Conservation (phyloP, 2,329 filamentous ascomycete genomes). For the Cytospora mali region DNA sequence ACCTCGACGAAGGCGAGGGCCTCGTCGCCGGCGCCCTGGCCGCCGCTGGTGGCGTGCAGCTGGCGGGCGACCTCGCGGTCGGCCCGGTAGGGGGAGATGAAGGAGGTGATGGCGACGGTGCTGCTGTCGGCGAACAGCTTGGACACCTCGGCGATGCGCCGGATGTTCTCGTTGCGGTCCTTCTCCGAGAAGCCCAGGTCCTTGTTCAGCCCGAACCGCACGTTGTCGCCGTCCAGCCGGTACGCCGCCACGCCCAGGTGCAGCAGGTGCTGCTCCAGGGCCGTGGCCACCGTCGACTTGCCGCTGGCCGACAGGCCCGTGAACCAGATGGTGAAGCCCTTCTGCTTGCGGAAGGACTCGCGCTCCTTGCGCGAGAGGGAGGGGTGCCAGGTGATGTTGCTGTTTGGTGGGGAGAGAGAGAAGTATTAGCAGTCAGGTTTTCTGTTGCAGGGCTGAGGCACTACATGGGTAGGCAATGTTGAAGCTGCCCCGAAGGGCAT, state of each 20-base stretch:
- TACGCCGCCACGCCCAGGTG: slow-evolving; percentile 83
- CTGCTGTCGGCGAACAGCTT: slow-evolving; percentile 94
- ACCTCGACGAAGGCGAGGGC: slow-evolving; percentile 90
- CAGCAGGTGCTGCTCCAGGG: slow-evolving; percentile 94
- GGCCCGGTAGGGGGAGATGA: slow-evolving; percentile 92
- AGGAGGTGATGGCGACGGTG: slow-evolving; percentile 87
- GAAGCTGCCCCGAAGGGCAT: background rate
- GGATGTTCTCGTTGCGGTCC: slow-evolving; percentile 97
- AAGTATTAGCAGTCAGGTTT: slow-evolving; percentile 20
- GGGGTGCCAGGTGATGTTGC: slow-evolving; percentile 90
- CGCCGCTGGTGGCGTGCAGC: slow-evolving; percentile 67
- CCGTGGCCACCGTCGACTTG: slow-evolving; percentile 95
- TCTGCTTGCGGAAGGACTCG: slow-evolving; percentile 74
- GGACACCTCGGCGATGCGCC: slow-evolving; percentile 92
- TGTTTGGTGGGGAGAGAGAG: slow-evolving; percentile 40
- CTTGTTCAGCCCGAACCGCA: slow-evolving; percentile 97
- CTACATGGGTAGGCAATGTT: background rate
- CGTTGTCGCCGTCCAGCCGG: slow-evolving; percentile 96
- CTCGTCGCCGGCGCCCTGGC: slow-evolving; percentile 61
- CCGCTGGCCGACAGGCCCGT: slow-evolving; percentile 94
- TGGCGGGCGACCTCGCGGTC: slow-evolving; percentile 82
- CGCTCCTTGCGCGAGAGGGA: slow-evolving; percentile 80
- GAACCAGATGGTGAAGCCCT: slow-evolving; percentile 95
- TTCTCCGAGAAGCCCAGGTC: slow-evolving; percentile 92
- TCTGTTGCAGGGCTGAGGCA: background rate